Evolutionary conservation across 2,329 filamentous ascomycete species (phyloP), one percentile per base, ranked within the genome.

Genomic region (Curvularia lunata): DNA sequence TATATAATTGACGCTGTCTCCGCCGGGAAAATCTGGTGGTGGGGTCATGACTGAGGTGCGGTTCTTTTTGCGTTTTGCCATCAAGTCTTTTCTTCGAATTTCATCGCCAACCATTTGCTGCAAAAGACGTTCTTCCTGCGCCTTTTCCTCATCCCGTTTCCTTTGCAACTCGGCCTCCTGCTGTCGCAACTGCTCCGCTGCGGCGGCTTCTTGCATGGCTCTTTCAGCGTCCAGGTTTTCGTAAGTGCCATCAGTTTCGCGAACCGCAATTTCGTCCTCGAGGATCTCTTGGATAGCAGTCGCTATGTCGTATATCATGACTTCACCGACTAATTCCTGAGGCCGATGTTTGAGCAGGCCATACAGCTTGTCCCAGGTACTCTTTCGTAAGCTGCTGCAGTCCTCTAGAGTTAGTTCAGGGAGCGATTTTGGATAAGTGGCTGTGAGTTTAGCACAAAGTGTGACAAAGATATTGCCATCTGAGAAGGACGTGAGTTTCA

Each of bases 161-260:
- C 75, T 78, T 48, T 73, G 71, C 8, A 78, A 70, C 30, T 78
- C 74, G 53, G 79, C 71, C 54, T 81, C 75, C 7, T 79, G 76
- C 49, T 77, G 68, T 56, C 78, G 78, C 0, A 82, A 89, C 50
- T 86, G 78, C 68, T 83, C 83, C 45, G 86, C 86, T 27, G 91
- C 81, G 23, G 85, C 86, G 21, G 89, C 89, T 77, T 96, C 91
- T 61, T 96, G 91, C 13, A 87, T 87, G 27, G 90, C 92, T 38
- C 93, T 86, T 76, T 98, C 93, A 68, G 96, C 92, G 70, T 96
- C 92, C 6, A 98, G 82, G 30, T 92, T 97, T 1, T 92, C 92
- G 16, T 97, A 80, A 60, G 92, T 85, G 54, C 88, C 85, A 30
- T 91, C 90, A 54, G 88, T 86, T 47, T 90, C 88, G 66, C 90